Conservation (phyloP, 2,329 filamentous ascomycete genomes). For the Xylariaceae sp. region DNA sequence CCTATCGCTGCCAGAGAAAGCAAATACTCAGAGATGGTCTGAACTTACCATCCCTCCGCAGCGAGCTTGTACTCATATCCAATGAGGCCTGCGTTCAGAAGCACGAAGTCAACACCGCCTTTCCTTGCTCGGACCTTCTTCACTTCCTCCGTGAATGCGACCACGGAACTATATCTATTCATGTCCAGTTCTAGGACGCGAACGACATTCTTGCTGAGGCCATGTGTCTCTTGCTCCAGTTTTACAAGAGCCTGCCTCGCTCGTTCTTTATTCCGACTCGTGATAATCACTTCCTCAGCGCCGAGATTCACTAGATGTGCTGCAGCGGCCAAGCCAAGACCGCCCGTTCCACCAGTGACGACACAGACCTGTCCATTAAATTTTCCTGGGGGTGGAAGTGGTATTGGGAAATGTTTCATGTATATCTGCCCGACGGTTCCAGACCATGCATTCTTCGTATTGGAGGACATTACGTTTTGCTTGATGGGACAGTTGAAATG, state of each 20-base stretch:
- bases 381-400: conserved; percentile 19
- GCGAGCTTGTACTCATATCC: conserved; percentile 18
- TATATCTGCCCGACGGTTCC: conserved; percentile 18
- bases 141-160: conserved; percentile 21
- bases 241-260: conserved; percentile 35
- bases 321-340: conserved; percentile 39
- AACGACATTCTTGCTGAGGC: conserved; percentile 18
- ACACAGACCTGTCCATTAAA: conserved; percentile 32
- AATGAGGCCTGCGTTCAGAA: conserved; percentile 26
- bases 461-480: too few species aligned
- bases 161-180: conserved; percentile 24
- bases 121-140: conserved; percentile 17
- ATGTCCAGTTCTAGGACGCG: conserved; percentile 25
- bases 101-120: conserved; percentile 24
- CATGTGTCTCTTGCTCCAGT: conserved; percentile 29
- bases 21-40: neutral
- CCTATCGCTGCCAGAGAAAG: neutral
- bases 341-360: conserved; percentile 40
- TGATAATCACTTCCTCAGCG: conserved; percentile 39
- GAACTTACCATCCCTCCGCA: conserved; percentile 28
- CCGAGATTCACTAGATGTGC: conserved; percentile 37
- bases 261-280: conserved; percentile 33
- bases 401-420: conserved; percentile 26
- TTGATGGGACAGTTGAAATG: too few species aligned
- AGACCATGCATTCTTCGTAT: conserved; percentile 9